Base-by-base conservation (phyloP, 768 basidiomycete species). In the Rhizopogon rudus region DNA sequence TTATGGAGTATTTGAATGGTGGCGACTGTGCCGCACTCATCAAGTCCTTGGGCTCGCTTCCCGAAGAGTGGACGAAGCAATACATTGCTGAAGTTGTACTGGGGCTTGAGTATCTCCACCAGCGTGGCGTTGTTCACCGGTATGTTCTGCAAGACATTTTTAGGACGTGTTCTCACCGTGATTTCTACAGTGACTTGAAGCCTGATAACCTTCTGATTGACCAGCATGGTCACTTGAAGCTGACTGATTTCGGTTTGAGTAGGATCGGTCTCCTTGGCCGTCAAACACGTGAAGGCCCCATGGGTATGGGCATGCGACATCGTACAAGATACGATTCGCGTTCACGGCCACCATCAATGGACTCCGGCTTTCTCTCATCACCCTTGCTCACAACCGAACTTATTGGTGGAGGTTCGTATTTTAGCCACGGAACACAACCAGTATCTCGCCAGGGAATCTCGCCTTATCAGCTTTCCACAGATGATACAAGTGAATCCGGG, bases 1-100 rank as follows among this genome's bases (percentile, higher is more conserved):
- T 99, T 51, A 99, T 99, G 97, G 97, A 99, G 70, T 99, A 99
- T 69, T 82, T 99, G 33, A 97, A 97, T 61, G 96, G 96, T 37
- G 97, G 97, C 6, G 97, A 99, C 65, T 98, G 97, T 63, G 97
- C 95, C 9, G 92, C 94, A 3, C 81, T 98, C 56, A 91, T 99
- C 80, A 98, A 98, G 73, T 88, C 91, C 17, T 66, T 98, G n/a
- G 97, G 95, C 5, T 86, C 81, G 17, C 73, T 99, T 12, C 90
- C 94, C 0, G 97, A 99, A 69, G 94, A 97, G 62, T 98, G 97
- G 97, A 88, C 95, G 1, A 86, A 87, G 70, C 89, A 93, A 61
- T 99, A 98, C 66, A 85, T 98, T 58, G 97, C 97, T 0, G 97
- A 98, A 67, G 94, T 98, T 12, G 85, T 94, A 17, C 78, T 98